Evolutionary conservation across 2,329 filamentous ascomycete species (phyloP).

Genomic region (Alternaria triticina): DNA sequence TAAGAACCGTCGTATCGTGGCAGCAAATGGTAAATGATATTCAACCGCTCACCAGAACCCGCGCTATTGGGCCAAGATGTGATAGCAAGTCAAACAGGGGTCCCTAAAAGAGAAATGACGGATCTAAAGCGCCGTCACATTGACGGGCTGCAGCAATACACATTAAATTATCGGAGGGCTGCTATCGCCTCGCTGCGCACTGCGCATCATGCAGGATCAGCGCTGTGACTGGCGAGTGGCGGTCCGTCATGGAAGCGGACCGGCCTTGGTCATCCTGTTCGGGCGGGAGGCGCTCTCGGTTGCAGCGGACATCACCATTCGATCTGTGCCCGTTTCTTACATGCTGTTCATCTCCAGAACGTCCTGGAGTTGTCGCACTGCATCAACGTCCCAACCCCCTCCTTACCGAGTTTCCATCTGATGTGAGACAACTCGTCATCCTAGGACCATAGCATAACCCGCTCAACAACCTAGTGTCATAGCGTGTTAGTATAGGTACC

Average conservation of each 20-base stretch:
- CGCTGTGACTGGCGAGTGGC: conserved; percentile 37
- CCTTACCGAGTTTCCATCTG: conserved; percentile 13
- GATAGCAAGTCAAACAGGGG: conserved; percentile 41
- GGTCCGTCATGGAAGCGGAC: conserved; percentile 29
- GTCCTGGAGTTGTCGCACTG: conserved; percentile 17
- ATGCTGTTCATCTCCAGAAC: conserved; percentile 9
- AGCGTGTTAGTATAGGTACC: conserved; percentile 15
- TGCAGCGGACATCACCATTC: conserved; percentile 40
- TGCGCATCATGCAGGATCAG: conserved; percentile 30
- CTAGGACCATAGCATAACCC: conserved; percentile 9
- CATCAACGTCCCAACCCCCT: conserved; percentile 7
- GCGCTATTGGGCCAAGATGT: conserved; percentile 50
- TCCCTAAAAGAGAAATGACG: conserved; percentile 27
- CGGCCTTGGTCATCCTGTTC: conserved; percentile 24
- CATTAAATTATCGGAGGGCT: conserved; percentile 23
- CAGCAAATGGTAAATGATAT: conserved; percentile 45
- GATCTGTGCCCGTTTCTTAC: conserved; percentile 23
- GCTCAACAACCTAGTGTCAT: conserved; percentile 1
- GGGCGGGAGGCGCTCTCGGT: conserved; percentile 43
- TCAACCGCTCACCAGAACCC: conserved; percentile 43
- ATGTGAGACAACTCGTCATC: conserved; percentile 21
- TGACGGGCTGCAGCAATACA: conserved; percentile 31
- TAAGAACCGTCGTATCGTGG: conserved; percentile 33
- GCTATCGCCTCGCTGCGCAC: conserved; percentile 19
- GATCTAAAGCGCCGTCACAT: conserved; percentile 36